phyloP scores from a whole-genome alignment of 495 filamentous ascomycete genomes.

The Evernia prunastri region DNA sequence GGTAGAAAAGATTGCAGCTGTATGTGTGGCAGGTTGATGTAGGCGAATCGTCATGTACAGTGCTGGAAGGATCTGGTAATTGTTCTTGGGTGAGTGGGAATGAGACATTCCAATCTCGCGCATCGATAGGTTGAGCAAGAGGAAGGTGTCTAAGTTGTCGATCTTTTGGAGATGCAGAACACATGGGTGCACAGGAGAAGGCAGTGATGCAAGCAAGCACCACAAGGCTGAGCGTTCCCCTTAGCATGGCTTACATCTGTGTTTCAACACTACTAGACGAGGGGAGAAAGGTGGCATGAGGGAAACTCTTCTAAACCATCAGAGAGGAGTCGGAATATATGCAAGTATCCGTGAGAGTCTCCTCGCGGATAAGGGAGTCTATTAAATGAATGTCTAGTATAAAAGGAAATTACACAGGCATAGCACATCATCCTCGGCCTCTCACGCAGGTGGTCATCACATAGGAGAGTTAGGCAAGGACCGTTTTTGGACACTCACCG shows the following conservation, averaged over 20 bases:
- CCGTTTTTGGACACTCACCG: not conserved
- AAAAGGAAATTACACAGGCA: conserved; percentile 1
- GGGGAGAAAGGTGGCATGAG: not conserved
- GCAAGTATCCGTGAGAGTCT: not conserved
- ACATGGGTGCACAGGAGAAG: not conserved
- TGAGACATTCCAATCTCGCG: not conserved
- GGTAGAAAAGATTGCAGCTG: not conserved
- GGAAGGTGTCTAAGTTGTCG: not conserved
- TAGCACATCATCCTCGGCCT: not conserved
- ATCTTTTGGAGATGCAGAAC: not conserved
- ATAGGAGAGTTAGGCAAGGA: not conserved
- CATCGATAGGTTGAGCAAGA: not conserved
- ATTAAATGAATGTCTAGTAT: not conserved
- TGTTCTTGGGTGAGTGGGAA: not conserved
- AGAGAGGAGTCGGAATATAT: conserved; percentile 2
- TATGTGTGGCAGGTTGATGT: not conserved
- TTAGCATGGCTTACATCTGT: not conserved
- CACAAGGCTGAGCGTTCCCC: not conserved
- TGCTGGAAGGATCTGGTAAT: not conserved
- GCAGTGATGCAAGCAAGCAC: not conserved
- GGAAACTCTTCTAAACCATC: not conserved
- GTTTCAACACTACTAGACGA: not conserved
- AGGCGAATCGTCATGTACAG: not conserved
- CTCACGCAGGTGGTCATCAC: not conserved
- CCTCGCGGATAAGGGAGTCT: no score